These are phyloP conservation scores for Sextonia rubra DNA, from an alignment of 164 flowering plant genomes.

Conservation along the genomic window DNA sequence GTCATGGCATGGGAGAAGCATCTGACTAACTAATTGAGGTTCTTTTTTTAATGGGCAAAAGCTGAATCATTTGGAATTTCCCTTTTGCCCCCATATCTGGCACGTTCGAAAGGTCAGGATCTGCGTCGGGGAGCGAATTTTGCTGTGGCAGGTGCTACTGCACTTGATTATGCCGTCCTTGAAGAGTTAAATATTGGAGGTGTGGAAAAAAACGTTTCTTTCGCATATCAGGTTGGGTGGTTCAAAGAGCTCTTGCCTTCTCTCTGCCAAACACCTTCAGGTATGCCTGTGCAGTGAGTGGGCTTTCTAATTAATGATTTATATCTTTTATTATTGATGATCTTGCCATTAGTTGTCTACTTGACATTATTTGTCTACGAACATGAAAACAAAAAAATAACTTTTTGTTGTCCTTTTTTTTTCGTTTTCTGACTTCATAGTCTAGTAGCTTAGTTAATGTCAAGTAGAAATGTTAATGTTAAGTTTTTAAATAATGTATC, in stretches of 20 bases:
- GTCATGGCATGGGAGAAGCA: too few relatives aligned
- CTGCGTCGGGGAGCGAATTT: slow-evolving; percentile 43
- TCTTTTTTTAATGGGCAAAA: neutral
- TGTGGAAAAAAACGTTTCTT: slow-evolving; percentile 8
- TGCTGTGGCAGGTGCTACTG: slow-evolving; percentile 59
- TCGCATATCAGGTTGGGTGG: slow-evolving; percentile 28
- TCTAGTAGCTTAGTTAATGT: too few relatives aligned
- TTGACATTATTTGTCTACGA: too few relatives aligned
- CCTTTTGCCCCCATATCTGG: slow-evolving; percentile 38
- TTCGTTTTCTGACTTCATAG: too few relatives aligned
- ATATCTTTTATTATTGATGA: too few relatives aligned
- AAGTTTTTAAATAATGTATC: too few relatives aligned
- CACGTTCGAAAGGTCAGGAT: slow-evolving; percentile 11
- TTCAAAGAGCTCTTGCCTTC: slow-evolving; percentile 20
- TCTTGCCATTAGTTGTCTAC: too few relatives aligned
- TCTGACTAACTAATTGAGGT: too few relatives aligned
- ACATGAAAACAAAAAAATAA: too few relatives aligned
- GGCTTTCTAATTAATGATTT: too few relatives aligned
- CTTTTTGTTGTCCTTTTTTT: too few relatives aligned
- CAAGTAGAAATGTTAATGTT: too few relatives aligned
- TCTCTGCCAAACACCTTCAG: neutral
- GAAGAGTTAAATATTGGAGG: slow-evolving; percentile 8
- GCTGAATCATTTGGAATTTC: slow-evolving; percentile 32
- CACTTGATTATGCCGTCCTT: slow-evolving; percentile 24
- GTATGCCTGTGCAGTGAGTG: neutral